Evolutionary conservation across 176 grass and related monocot species (phyloP).

Genomic region (Tillandsia leiboldiana): DNA sequence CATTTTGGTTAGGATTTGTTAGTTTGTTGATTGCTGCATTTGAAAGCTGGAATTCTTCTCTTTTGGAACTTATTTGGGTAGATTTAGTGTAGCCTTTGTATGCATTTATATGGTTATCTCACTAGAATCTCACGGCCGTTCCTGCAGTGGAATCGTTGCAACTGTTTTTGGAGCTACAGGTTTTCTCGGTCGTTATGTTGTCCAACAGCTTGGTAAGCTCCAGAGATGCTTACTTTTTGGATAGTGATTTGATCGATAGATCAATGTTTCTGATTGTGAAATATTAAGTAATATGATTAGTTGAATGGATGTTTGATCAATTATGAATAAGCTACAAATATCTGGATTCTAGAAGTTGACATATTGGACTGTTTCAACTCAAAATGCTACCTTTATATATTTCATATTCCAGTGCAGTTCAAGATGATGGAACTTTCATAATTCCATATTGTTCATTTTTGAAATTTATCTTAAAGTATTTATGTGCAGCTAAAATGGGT

Average conservation of each 20-base stretch:
- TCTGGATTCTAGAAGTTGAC: background rate
- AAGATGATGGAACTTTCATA: background rate
- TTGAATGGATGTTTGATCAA: background rate
- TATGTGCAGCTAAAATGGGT: conserved; percentile 87
- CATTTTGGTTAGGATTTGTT: no score
- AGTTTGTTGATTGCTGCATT: no score
- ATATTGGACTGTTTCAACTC: background rate
- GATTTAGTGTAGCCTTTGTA: background rate
- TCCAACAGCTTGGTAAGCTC: conserved; percentile 75
- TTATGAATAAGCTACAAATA: background rate
- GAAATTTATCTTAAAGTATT: background rate
- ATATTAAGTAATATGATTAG: background rate
- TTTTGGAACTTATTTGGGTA: background rate
- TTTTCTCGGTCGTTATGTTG: conserved; percentile 92
- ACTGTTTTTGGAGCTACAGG: conserved; percentile 98
- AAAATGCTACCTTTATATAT: background rate
- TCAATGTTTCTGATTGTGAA: no score
- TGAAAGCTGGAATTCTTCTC: background rate
- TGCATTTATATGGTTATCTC: conserved; percentile 7
- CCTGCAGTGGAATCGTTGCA: conserved; percentile 78
- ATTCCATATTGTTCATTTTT: background rate
- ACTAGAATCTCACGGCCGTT: background rate
- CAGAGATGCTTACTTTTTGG: background rate
- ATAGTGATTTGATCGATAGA: background rate
- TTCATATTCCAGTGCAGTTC: background rate